Evolutionary conservation across 441 rosid species (phyloP).

Genomic region (Adansonia gregorii): DNA sequence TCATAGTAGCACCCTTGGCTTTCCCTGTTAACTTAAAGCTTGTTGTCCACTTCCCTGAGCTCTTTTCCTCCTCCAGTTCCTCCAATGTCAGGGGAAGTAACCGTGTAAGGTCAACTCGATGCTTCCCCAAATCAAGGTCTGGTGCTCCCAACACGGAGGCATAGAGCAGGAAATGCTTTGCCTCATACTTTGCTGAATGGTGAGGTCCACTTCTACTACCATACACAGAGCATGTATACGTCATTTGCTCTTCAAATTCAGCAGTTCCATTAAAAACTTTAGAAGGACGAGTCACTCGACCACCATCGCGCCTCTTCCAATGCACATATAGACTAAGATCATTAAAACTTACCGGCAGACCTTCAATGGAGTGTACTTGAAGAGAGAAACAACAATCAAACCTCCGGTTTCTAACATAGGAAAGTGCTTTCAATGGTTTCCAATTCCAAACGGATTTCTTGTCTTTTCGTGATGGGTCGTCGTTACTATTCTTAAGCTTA

Average conservation of each 20-base stretch:
- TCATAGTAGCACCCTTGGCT: conserved; percentile 71
- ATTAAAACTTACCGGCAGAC: conserved; percentile 65
- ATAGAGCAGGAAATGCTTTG: conserved; percentile 87
- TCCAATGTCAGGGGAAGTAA: conserved; percentile 91
- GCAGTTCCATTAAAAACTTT: conserved; percentile 65
- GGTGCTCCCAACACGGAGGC: conserved; percentile 58
- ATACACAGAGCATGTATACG: conserved; percentile 67
- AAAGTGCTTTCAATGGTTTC: conserved; percentile 61
- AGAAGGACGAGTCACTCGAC: conserved; percentile 55
- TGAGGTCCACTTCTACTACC: conserved; percentile 87
- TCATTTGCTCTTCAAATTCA: conserved; percentile 76
- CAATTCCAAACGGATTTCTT: conserved; percentile 21
- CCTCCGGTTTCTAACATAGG: conserved; percentile 60
- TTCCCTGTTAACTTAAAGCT: conserved; percentile 81
- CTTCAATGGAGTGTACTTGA: conserved; percentile 70
- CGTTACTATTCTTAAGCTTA: conserved; percentile 36
- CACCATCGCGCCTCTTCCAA: conserved; percentile 89
- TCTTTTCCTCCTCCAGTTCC: conserved; percentile 90
- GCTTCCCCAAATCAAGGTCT: conserved; percentile 90
- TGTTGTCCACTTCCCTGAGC: conserved; percentile 91
- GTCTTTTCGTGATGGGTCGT: conserved; percentile 49
- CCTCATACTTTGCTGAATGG: conserved; percentile 90
- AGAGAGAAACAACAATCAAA: conserved; percentile 82
- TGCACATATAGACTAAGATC: conserved; percentile 66
- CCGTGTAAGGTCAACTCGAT: conserved; percentile 86